Conservation (phyloP, 208 protist species). For the Wallacemonas sp. region DNA sequence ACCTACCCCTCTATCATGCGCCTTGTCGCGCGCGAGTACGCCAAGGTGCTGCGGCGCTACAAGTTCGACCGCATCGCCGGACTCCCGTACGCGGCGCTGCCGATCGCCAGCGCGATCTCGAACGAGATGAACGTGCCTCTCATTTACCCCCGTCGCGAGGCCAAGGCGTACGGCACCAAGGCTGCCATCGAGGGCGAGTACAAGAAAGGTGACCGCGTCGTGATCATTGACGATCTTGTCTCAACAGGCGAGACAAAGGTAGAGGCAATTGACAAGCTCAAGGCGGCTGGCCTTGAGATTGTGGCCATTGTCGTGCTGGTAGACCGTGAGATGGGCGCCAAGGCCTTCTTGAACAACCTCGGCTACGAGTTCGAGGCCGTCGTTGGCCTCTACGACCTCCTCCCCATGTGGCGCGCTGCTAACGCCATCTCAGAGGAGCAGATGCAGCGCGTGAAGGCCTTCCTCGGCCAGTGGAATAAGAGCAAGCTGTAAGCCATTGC, state of each 20-base stretch:
- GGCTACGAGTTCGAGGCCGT: conserved; percentile 88
- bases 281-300: conserved; percentile 78
- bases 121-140: conserved; percentile 88
- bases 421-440: conserved; percentile 67
- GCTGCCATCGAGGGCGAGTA: conserved; percentile 94
- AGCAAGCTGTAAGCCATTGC: conserved; percentile 58
- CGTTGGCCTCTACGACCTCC: conserved; percentile 71
- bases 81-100: conserved; percentile 95
- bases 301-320: conserved; percentile 94
- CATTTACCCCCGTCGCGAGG: conserved; percentile 91
- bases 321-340: conserved; percentile 96
- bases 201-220: conserved; percentile 86
- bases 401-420: conserved; percentile 67
- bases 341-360: conserved; percentile 75
- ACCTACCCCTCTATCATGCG: conserved; percentile 86
- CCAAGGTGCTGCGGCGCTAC: conserved; percentile 59
- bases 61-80: conserved; percentile 86
- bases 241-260: conserved; percentile 94
- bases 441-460: conserved; percentile 50
- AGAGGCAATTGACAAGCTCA: conserved; percentile 93
- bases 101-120: conserved; percentile 93
- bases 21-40: conserved; percentile 79
- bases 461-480: conserved; percentile 56
- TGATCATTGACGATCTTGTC: conserved; percentile 96
- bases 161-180: conserved; percentile 95